phyloP scores from a whole-genome alignment of 2,329 filamentous ascomycete species.

The Pseudocercospora pini-densiflorae region DNA sequence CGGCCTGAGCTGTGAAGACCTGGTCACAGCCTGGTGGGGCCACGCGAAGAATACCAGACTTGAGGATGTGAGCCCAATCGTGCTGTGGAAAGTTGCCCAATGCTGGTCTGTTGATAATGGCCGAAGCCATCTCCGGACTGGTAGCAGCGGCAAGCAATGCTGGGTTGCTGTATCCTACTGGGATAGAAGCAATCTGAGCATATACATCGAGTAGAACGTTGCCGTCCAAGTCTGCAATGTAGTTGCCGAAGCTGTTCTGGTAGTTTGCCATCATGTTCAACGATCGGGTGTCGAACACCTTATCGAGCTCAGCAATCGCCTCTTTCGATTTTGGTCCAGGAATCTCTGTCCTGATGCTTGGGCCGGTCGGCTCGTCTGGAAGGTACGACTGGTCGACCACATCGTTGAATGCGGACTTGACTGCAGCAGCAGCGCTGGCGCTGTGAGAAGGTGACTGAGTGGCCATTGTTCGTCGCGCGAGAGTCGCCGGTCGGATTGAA shows the following conservation, averaged over 20 bases:
- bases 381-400: conserved; percentile 44
- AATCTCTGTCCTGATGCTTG: conserved; percentile 62
- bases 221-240: conserved; percentile 73
- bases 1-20: conserved; percentile 88
- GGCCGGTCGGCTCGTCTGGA: conserved; percentile 62
- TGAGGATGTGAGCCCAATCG: conserved; percentile 80
- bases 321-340: conserved; percentile 77
- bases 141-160: conserved; percentile 70
- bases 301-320: conserved; percentile 70
- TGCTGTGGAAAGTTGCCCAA: conserved; percentile 88
- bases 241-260: conserved; percentile 76
- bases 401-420: conserved; percentile 30
- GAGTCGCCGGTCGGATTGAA: conserved; percentile 23
- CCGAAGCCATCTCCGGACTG: conserved; percentile 76
- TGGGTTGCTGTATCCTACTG: conserved; percentile 91
- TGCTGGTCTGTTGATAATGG: conserved; percentile 86
- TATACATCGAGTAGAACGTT: conserved; percentile 79
- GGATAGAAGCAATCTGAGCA: conserved; percentile 91
- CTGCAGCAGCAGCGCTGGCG: conserved; percentile 38
- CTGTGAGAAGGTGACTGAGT: conserved; percentile 38
- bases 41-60: conserved; percentile 78
- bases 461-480: conserved; percentile 34
- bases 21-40: conserved; percentile 84
- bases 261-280: conserved; percentile 84
- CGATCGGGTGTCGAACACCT: conserved; percentile 84